Evolutionary conservation across 768 basidiomycete genomes (phyloP), one percentile per base, ranked within the genome.

Genomic region (Saitozyma sp.): DNA sequence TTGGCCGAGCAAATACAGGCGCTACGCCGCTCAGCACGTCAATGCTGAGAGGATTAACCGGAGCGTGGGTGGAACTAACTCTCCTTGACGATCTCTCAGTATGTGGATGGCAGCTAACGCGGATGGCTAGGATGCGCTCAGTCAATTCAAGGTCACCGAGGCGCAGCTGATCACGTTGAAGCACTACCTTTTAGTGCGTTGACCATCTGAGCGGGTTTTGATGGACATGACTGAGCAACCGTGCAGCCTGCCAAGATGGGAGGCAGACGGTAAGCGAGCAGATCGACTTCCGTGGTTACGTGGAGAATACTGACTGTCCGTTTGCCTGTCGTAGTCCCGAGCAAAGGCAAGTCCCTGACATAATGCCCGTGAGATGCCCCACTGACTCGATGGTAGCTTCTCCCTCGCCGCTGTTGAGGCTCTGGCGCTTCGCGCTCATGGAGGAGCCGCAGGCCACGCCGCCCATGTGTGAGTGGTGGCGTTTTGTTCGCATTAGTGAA

Each of bases 91-190:
- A 3, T n/a, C 19, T 17, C 6, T 48, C 6, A 6, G 6, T 6
- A 20, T 14, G 19, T 20, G 49, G 38, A 17, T 37, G 16, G 43
- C 9, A 20, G 37, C 8, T 19, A 3, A 9, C 6, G n/a, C 37
- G 19, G 9, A 17, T 9, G 1, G 19, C 9, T 38, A 72, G 70
- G 65, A 66, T n/a, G 70, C 67, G 1, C 62, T 62, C 9, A 46
- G 20, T 6, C 39, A 55, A 9, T 69, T 40, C 55, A 65, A 67
- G 37, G 58, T 72, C 20, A 67, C 58, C 20, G 65, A 65, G 37
- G 65, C 65, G 9, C 60, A 69, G 52, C 37, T 69, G 20, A 40
- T 72, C 20, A 59, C 62, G 37, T 39, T 72, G 37, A 67, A 61
- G 40, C 65, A 67, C 20, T 29, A 50, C 8, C 56, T 65, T 5